Evolutionary conservation across 108 stramenopile species (phyloP), one percentile per base, ranked within the genome.

Genomic region (Cyclostephanos invisitatus): DNA sequence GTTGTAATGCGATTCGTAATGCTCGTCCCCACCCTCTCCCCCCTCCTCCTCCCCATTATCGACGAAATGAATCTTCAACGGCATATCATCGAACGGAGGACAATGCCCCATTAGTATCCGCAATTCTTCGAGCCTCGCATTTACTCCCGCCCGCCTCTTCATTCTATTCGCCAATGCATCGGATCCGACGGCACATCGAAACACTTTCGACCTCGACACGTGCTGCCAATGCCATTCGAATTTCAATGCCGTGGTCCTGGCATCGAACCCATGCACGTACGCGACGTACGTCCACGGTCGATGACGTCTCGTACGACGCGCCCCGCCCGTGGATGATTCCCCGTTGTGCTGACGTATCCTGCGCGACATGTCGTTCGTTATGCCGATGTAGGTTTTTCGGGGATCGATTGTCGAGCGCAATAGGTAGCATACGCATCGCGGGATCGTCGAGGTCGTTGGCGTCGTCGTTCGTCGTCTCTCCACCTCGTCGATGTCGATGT

Each of bases 221-320:
- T 86, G 84, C 25, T 86, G 88, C 86, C 86, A 86, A 1, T 86
- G 84, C 88, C 88, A 86, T 57, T 89, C 88, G 59, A 89, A 89
- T 37, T 85, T 79, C 71, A 89, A 67, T 5, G 84, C 88, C 54
- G 70, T 27, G n/a, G 50, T 74, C 35, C 85, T 71, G 22, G 67
- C 80, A 3, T 73, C 66, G 68, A 89, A 89, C 7, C 85, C 85
- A 64, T 77, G 70, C 21, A 89, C 63, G 11, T 85, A 62, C 11
- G 67, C 77, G 0, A 55, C 73, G 59, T 69, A 89, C 42, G 75
- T 46, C 88, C 88, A 89, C 22, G 88, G 88, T 6, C 88, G 68
- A 22, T 86, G 83, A n/a, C 83, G 68, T 46, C 65, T 78, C 22
- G 88, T 89, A 14, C 84, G 68, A 20, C 70, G 44, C 15, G 88